Conservation (phyloP, 371 early-diverging fungal species). For the Mucor mucedo region DNA sequence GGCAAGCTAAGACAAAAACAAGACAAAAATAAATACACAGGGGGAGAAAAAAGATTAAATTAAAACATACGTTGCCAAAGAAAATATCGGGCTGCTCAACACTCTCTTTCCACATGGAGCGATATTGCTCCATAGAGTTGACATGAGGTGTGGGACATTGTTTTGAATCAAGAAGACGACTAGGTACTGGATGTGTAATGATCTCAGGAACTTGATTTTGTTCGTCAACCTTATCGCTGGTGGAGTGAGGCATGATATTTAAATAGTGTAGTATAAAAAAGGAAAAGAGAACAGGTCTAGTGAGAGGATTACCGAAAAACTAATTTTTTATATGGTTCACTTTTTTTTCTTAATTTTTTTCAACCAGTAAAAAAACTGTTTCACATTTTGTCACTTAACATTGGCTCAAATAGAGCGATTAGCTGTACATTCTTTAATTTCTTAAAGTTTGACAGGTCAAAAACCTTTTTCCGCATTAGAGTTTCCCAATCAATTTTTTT, state of each 20-base stretch:
- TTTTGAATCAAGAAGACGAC: constrained; percentile 9
- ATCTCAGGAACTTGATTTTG: constrained; percentile 11
- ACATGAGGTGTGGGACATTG: constrained; percentile 6
- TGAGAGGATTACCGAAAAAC: constrained; percentile 6
- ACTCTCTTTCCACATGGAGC: constrained; percentile 68
- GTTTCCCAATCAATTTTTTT: neutral
- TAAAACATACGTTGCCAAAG: constrained; percentile 67
- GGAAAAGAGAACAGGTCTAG: neutral
- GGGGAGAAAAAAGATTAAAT: neutral
- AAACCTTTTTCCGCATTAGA: constrained; percentile 17
- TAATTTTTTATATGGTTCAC: constrained; percentile 5
- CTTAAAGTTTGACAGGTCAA: constrained; percentile 1
- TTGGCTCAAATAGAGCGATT: neutral
- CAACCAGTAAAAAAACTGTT: neutral
- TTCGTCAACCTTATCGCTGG: constrained; percentile 3
- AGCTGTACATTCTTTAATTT: constrained; percentile 1
- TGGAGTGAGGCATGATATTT: constrained; percentile 15
- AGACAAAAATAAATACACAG: constrained; percentile 54
- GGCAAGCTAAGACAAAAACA: constrained; percentile 57
- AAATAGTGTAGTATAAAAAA: neutral
- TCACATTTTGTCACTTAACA: neutral
- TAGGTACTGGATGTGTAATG: constrained; percentile 24
- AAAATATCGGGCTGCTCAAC: constrained; percentile 73
- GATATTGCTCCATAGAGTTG: constrained; percentile 55
- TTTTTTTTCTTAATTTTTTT: constrained; percentile 3